phyloP scores from a whole-genome alignment of 495 filamentous ascomycete species.

The Aspergillus egyptiacus region DNA sequence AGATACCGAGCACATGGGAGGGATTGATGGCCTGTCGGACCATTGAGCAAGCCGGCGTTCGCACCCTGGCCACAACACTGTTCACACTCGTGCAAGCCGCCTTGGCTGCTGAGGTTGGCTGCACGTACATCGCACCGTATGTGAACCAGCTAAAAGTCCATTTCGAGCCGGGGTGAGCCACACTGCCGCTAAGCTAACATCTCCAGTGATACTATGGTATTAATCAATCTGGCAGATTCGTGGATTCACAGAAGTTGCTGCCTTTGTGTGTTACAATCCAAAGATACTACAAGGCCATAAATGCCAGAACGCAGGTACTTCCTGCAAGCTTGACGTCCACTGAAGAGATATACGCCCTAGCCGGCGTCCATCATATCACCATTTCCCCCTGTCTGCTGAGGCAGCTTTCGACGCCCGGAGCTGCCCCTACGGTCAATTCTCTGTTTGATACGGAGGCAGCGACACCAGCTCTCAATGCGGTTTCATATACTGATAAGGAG shows the following conservation, averaged over 20 bases:
- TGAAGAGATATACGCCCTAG: constrained; percentile 52
- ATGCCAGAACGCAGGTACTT: constrained; percentile 45
- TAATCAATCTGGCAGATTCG: constrained; percentile 20
- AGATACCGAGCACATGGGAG: constrained; percentile 59
- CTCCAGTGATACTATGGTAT: not conserved
- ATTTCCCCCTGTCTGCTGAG: constrained; percentile 47
- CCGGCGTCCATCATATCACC: constrained; percentile 53
- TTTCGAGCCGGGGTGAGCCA: constrained; percentile 46
- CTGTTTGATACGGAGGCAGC: constrained; percentile 27
- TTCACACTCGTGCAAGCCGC: constrained; percentile 54
- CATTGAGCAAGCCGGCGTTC: constrained; percentile 47
- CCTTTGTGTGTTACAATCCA: constrained; percentile 48
- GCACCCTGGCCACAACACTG: constrained; percentile 56
- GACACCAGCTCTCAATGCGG: constrained; percentile 1
- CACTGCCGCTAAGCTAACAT: not conserved
- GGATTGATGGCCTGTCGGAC: constrained; percentile 55
- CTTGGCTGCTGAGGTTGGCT: constrained; percentile 50
- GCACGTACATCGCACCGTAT: constrained; percentile 56
- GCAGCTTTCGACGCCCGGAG: constrained; percentile 36
- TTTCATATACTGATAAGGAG: constrained; percentile 38
- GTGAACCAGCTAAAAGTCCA: constrained; percentile 61
- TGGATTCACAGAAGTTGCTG: constrained; percentile 39
- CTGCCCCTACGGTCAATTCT: constrained; percentile 26
- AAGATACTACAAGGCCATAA: constrained; percentile 42
- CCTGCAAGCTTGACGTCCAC: constrained; percentile 51